phyloP scores from a whole-genome alignment of 768 basidiomycete species.

The Porpolomopsis calyptriformis region DNA sequence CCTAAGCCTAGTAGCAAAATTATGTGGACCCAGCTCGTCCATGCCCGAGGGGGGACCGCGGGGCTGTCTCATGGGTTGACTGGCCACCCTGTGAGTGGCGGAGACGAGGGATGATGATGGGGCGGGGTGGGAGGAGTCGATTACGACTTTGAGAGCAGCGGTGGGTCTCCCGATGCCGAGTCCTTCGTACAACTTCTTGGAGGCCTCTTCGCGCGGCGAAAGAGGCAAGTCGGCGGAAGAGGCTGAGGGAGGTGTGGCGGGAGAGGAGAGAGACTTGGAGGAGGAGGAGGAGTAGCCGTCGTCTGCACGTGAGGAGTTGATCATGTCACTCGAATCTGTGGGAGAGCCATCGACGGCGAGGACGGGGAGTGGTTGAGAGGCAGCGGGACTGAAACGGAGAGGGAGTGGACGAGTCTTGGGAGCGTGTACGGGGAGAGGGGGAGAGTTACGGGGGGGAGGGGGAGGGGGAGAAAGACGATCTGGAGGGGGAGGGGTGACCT shows the following conservation, averaged over 20 bases:
- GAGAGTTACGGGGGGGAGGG: conserved; percentile 16
- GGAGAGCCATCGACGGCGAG: conserved; percentile 44
- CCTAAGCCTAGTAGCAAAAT: conserved; percentile 79
- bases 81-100: conserved; percentile 49
- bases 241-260: conserved; percentile 64
- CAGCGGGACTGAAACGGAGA: conserved; percentile 46
- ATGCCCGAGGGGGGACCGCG: conserved; percentile 78
- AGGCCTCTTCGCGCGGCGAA: conserved; percentile 77
- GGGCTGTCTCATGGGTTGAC: conserved; percentile 75
- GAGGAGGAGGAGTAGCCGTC: conserved; percentile 54
- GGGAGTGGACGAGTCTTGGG: conserved; percentile 54
- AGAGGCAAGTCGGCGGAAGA: conserved; percentile 50
- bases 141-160: conserved; percentile 26
- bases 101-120: no score
- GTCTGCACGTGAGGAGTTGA: conserved; percentile 27
- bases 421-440: conserved; percentile 15
- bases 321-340: conserved; percentile 23
- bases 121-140: conserved; percentile 23
- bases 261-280: conserved; percentile 51
- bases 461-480: conserved; percentile 52
- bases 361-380: conserved; percentile 39
- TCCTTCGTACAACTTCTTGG: conserved; percentile 82
- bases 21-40: conserved; percentile 80
- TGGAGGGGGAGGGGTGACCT: conserved; percentile 60
- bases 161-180: conserved; percentile 69